Percentiles rank a stretch among this genome's conserved stretches.
phyloP scores from a whole-genome alignment of 495 filamentous ascomycete species.

The Trichoderma reesei region DNA sequence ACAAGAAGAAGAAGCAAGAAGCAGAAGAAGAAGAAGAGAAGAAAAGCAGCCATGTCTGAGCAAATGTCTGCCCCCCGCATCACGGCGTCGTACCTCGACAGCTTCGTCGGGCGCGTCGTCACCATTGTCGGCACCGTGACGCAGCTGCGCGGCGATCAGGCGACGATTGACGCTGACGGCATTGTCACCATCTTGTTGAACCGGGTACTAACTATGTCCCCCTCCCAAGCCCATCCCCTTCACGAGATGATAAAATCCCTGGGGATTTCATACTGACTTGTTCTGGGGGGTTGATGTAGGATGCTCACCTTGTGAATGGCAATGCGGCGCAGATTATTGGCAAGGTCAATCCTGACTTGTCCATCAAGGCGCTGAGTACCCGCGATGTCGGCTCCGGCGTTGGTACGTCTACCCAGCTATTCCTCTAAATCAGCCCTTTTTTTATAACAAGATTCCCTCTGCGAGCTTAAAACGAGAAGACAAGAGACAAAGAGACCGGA shows the following conservation, averaged over 20 bases:
- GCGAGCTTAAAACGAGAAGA: too few species aligned
- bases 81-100: slow-evolving; percentile 55
- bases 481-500: too few species aligned
- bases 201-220: slow-evolving; percentile 47
- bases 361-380: slow-evolving; percentile 62
- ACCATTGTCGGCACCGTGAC: slow-evolving; percentile 79
- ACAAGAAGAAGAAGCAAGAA: neutral
- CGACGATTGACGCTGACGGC: slow-evolving; percentile 66
- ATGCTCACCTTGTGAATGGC: slow-evolving; percentile 66
- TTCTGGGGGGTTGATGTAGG: slow-evolving; percentile 32
- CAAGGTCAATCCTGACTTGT: slow-evolving; percentile 75
- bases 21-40: neutral
- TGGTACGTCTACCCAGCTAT: slow-evolving; percentile 35
- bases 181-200: slow-evolving; percentile 63
- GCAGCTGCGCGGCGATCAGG: slow-evolving; percentile 70
- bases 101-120: slow-evolving; percentile 62
- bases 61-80: slow-evolving; percentile 58
- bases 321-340: slow-evolving; percentile 83
- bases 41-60: slow-evolving; percentile 24
- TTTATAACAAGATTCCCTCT: neutral
- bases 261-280: slow-evolving; percentile 8
- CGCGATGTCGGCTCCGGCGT: slow-evolving; percentile 69
- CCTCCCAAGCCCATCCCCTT: neutral
- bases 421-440: neutral
- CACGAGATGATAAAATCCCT: too few species aligned